Evolutionary conservation across 306 rosid genomes (phyloP).

Genomic region (Cicer judaicum): DNA sequence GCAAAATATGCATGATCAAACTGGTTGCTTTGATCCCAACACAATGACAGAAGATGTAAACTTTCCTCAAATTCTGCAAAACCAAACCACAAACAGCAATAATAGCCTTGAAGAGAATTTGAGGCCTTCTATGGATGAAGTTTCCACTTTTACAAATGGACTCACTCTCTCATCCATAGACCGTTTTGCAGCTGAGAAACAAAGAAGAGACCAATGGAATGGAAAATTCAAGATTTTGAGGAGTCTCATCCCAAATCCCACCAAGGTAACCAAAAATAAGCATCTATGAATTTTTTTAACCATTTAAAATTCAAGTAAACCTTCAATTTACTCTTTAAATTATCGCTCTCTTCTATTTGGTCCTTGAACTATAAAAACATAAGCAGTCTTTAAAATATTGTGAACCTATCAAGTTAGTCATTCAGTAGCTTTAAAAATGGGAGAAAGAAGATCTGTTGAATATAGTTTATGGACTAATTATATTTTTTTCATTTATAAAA

Average conservation of each 20-base stretch:
- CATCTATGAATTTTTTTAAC: conserved; percentile 8
- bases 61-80: conserved; percentile 37
- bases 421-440: too few species aligned
- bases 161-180: conserved; percentile 49
- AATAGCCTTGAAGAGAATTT: conserved; percentile 56
- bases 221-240: conserved; percentile 62
- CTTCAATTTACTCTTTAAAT: too few species aligned
- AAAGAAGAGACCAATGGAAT: conserved; percentile 71
- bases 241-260: conserved; percentile 72
- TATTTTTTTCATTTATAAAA: not conserved
- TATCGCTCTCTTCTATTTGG: too few species aligned
- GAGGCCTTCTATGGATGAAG: conserved; percentile 61
- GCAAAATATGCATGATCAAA: conserved; percentile 55
- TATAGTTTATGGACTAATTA: too few species aligned
- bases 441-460: too few species aligned
- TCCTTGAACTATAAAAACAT: too few species aligned
- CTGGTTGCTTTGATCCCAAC: conserved; percentile 68
- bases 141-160: conserved; percentile 40
- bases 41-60: conserved; percentile 52
- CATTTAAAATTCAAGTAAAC: not conserved
- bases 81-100: conserved; percentile 36
- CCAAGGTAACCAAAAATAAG: conserved; percentile 58
- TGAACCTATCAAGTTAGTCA: too few species aligned
- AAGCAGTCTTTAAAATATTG: too few species aligned
- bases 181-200: conserved; percentile 72